Evolutionary conservation across 2,329 filamentous ascomycete species (phyloP), one percentile per base, ranked within the genome.

Genomic region (Beauveria scarabaeidicola): DNA sequence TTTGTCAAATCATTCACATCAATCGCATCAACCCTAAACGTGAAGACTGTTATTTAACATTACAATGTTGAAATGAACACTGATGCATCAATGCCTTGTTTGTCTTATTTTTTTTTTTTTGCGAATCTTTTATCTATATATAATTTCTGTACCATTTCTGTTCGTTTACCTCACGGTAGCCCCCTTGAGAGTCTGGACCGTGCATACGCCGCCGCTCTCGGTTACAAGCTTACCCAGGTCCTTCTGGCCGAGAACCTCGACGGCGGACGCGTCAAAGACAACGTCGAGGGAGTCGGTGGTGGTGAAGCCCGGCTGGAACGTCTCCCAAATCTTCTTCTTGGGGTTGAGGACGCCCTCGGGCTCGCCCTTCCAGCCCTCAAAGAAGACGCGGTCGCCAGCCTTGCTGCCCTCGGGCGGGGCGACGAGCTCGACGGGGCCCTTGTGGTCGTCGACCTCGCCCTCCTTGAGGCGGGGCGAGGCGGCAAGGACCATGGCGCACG

Each of bases 261-360:
- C 90, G 50, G 79, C 85, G 48, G 76, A 81, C 3, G 89, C 89
- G 69, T 97, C 89, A 71, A 97, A 99, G 0, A 82, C 91, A 40
- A 96, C 93, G 75, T 92, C 89, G 55, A 93, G 79, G 51, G 74
- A 75, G 8, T 88, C 87, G 1, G 88, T 96, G 8, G 93, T 99
- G 32, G 90, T 96, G 77, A 97, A 97, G 0, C 93, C 94, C 1
- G 92, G 91, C 81, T 97, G 93, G 76, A 96, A 90, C 10, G 83
- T 90, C 81, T 99, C 94, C 92, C 93, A 97, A 63, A 97, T 80
- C 86, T 97, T 97, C 86, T 97, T 99, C 87, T 99, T 99, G 61
- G 94, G 94, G 81, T 97, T 99, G 61, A 99, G 82, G 55, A 93
- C 85, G 63, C 87, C 88, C 81, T 99, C 94, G 0, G 94, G 91